phyloP scores from a whole-genome alignment of 2,329 filamentous ascomycete species.

The Hypoxylon sp. region DNA sequence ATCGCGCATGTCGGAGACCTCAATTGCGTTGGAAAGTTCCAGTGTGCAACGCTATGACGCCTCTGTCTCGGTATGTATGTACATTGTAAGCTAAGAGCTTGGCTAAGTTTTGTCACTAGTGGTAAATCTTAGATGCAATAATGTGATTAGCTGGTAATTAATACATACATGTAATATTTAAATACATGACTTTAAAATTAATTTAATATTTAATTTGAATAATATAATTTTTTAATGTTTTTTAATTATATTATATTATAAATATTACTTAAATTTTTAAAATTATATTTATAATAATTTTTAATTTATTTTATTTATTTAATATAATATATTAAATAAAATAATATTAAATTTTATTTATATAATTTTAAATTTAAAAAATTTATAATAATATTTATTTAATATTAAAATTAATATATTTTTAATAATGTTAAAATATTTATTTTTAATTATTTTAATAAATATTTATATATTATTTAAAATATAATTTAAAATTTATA shows the following conservation, averaged over 20 bases:
- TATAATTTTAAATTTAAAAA: not conserved
- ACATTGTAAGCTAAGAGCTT: not conserved
- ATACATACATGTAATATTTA: not conserved
- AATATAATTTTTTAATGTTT: not conserved
- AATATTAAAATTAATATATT: too few species aligned
- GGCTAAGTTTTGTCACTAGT: not conserved
- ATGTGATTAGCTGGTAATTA: conserved; percentile 29
- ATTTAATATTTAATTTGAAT: not conserved
- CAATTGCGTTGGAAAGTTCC: conserved; percentile 11
- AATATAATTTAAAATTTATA: too few species aligned
- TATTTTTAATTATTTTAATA: too few species aligned
- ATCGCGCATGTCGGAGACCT: conserved; percentile 17
- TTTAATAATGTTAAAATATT: too few species aligned
- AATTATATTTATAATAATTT: conserved; percentile 4
- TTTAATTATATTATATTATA: conserved; percentile 11
- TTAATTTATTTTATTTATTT: too few species aligned
- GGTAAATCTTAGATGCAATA: conserved; percentile 15
- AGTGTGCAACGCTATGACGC: conserved; percentile 19
- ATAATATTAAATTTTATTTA: too few species aligned
- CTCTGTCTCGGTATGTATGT: not conserved
- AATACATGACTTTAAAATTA: conserved; percentile 7
- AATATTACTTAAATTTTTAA: not conserved
- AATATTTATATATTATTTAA: too few species aligned
- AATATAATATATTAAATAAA: too few species aligned
- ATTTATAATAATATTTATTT: conserved; percentile 3